These are phyloP conservation scores for Rhodotorula graminis DNA, from an alignment of 768 basidiomycete genomes.

Conservation along the genomic window DNA sequence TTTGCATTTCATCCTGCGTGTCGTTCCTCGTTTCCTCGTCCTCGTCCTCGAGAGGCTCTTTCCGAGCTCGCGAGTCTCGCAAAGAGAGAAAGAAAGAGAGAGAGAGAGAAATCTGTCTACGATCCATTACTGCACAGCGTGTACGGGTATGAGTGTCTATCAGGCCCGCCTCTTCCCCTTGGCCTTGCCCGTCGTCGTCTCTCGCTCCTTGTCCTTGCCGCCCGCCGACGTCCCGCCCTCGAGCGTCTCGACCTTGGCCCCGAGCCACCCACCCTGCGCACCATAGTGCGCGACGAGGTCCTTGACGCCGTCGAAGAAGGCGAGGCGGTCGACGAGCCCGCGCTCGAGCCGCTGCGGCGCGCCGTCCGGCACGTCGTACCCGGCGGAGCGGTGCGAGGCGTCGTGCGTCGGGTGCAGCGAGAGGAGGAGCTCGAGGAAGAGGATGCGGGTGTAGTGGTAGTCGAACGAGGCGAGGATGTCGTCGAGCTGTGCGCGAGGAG, in stretches of 20 bases:
- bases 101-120: no score
- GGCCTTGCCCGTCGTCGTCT: background rate
- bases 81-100: no score
- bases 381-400: constrained; percentile 4
- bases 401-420: constrained; percentile 9
- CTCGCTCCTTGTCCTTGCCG: background rate
- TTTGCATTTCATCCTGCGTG: no score
- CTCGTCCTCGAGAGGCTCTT: no score
- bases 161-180: background rate
- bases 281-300: background rate
- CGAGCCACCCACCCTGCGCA: background rate
- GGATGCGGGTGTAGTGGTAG: constrained; percentile 21
- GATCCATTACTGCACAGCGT: no score
- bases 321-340: background rate
- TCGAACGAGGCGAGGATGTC: constrained; percentile 29
- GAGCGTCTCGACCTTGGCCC: background rate
- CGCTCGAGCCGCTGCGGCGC: background rate
- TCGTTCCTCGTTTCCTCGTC: no score
- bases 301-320: background rate
- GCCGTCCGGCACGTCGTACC: background rate
- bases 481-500: constrained; percentile 19
- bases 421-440: constrained; percentile 30
- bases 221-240: background rate
- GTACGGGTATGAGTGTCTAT: background rate
- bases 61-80: no score